phyloP scores from a whole-genome alignment of 768 basidiomycete genomes.

The Boletus barrowsii region DNA sequence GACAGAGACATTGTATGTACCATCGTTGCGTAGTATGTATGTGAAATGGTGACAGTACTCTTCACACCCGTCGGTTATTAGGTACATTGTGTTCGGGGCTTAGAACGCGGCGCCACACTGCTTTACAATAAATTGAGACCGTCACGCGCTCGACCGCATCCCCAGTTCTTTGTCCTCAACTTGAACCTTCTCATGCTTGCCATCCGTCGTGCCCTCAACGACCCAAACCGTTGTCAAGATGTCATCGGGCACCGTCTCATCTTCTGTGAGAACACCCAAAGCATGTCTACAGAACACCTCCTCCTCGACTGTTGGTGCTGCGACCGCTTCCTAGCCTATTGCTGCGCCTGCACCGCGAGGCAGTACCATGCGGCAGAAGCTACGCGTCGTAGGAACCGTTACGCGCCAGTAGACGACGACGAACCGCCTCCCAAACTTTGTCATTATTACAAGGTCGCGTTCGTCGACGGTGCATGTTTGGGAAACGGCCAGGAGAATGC shows the following conservation, averaged over 20 bases:
- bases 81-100: no score
- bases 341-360: slow-evolving; percentile 7
- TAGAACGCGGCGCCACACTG: not conserved
- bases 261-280: slow-evolving; percentile 4
- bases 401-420: not conserved
- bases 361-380: not conserved
- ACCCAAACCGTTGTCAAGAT: slow-evolving; percentile 2
- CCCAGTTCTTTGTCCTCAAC: not conserved
- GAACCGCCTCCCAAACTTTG: slow-evolving; percentile 9
- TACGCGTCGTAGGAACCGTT: not conserved
- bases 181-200: slow-evolving; percentile 9
- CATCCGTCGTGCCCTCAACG: slow-evolving; percentile 6
- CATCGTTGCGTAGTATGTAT: no score
- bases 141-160: not conserved
- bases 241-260: slow-evolving; percentile 16
- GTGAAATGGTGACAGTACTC: not conserved
- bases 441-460: slow-evolving; percentile 30
- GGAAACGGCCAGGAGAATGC: slow-evolving; percentile 27
- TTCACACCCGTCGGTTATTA: not conserved
- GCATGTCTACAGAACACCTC: slow-evolving; percentile 8
- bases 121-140: not conserved
- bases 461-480: slow-evolving; percentile 35
- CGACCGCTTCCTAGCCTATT: slow-evolving; percentile 13
- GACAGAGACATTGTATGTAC: no score
- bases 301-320: slow-evolving; percentile 9